A percentile compares a stretch with the other conserved stretches of the same genome.
phyloP scores from a whole-genome alignment of 352 stramenopile genomes.

The Phytopythium litorale region DNA sequence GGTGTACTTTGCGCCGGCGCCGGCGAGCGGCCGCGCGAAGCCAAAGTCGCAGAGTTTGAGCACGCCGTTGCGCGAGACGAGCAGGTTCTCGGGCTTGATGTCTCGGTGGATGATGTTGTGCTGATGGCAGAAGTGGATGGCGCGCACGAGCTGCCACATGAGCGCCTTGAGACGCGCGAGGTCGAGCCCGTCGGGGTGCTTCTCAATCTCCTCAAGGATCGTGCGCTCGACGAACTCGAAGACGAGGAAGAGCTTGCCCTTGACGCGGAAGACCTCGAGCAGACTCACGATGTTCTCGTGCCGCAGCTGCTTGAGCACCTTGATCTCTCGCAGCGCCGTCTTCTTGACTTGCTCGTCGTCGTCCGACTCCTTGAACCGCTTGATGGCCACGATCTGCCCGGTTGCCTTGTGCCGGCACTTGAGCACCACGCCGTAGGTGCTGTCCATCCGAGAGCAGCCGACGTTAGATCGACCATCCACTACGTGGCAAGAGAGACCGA shows the following conservation, averaged over 20 bases:
- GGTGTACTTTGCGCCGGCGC: constrained; percentile 68
- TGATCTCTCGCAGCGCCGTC: constrained; percentile 80
- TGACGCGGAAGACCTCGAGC: constrained; percentile 83
- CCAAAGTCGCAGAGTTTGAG: constrained; percentile 94
- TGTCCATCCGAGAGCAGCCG: constrained; percentile 8
- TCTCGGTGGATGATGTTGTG: constrained; percentile 96
- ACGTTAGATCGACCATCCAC: neutral
- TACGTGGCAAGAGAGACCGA: neutral
- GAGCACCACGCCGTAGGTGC: constrained; percentile 84
- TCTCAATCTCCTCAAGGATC: constrained; percentile 88
- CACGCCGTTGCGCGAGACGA: constrained; percentile 91
- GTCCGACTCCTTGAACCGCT: constrained; percentile 90
- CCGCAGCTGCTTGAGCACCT: constrained; percentile 81
- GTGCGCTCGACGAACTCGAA: constrained; percentile 90
- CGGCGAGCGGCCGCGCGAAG: constrained; percentile 67
- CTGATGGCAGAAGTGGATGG: constrained; percentile 92
- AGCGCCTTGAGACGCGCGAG: constrained; percentile 59
- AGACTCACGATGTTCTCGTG: constrained; percentile 89
- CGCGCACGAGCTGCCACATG: constrained; percentile 82
- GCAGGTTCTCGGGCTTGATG: constrained; percentile 93
- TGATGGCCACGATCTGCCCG: constrained; percentile 87
- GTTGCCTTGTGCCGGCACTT: constrained; percentile 82
- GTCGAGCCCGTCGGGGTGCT: constrained; percentile 78
- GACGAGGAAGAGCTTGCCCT: constrained; percentile 79
- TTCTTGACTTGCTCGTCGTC: constrained; percentile 90